phyloP scores from a whole-genome alignment of 768 basidiomycete species.

The Daedalea quercina region DNA sequence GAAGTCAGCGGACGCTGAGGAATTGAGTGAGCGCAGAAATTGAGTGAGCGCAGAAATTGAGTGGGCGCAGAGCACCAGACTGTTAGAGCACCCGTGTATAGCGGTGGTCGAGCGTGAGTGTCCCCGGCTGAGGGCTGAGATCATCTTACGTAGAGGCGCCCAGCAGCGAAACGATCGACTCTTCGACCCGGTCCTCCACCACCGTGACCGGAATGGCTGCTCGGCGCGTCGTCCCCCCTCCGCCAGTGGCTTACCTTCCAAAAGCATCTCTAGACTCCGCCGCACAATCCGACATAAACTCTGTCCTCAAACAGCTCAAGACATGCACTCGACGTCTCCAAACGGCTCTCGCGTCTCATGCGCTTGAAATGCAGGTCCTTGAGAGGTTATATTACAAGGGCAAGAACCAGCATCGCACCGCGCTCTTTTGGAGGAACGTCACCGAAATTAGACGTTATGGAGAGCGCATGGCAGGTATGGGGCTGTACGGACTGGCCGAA shows the following conservation, averaged over 20 bases:
- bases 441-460: slow-evolving; percentile 53
- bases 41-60: background rate
- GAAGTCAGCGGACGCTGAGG: background rate
- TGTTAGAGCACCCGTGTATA: no score
- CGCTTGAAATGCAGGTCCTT: slow-evolving; percentile 51
- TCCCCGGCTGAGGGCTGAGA: slow-evolving; percentile 1
- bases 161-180: background rate
- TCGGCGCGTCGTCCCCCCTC: slow-evolving; percentile 9
- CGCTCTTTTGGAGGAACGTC: slow-evolving; percentile 66
- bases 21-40: background rate
- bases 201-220: slow-evolving; percentile 11
- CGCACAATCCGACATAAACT: slow-evolving; percentile 38
- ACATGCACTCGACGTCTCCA: slow-evolving; percentile 45
- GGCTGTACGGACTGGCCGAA: slow-evolving; percentile 20
- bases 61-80: background rate
- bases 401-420: slow-evolving; percentile 68
- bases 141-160: background rate
- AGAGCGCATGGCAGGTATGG: slow-evolving; percentile 23
- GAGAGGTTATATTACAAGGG: slow-evolving; percentile 71
- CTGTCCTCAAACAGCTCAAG: slow-evolving; percentile 57
- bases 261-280: slow-evolving; percentile 15
- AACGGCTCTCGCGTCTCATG: slow-evolving; percentile 31
- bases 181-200: slow-evolving; percentile 1
- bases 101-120: background rate
- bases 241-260: slow-evolving; percentile 6